A percentile compares a stretch with the other conserved stretches of the same genome.
These are phyloP conservation scores for Schizosaccharomyces osmophilus DNA, from an alignment of 805 yeast species.

Conservation along the genomic window DNA sequence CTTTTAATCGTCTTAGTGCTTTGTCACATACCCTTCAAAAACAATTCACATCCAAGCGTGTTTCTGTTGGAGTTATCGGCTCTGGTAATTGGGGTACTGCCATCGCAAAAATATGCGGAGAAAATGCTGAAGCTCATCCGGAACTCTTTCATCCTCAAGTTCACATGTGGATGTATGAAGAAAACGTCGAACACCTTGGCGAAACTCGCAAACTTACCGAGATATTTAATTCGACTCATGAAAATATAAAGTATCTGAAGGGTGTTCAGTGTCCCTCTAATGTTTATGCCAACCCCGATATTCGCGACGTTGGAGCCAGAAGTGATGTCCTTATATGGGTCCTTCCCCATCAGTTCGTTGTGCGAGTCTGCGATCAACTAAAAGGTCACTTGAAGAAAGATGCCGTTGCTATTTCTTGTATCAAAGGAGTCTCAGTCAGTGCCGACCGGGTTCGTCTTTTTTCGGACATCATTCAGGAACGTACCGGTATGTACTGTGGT, in stretches of 20 bases:
- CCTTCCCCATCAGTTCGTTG: conserved; percentile 90
- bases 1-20: background rate
- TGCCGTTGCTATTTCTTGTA: conserved; percentile 77
- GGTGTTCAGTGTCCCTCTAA: conserved; percentile 62
- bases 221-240: conserved; percentile 71
- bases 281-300: conserved; percentile 65
- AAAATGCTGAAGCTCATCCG: conserved; percentile 52
- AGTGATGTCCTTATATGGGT: conserved; percentile 81
- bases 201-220: conserved; percentile 41
- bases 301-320: conserved; percentile 47
- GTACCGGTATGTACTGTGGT: conserved; percentile 75
- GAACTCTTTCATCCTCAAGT: conserved; percentile 48
- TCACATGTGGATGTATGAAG: conserved; percentile 94
- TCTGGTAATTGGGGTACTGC: conserved; percentile 98
- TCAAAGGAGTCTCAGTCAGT: conserved; percentile 81
- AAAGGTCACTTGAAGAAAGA: conserved; percentile 24
- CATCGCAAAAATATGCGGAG: conserved; percentile 84
- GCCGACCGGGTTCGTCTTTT: conserved; percentile 66
- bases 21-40: background rate
- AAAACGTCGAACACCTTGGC: conserved; percentile 32
- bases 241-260: conserved; percentile 88
- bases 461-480: conserved; percentile 53
- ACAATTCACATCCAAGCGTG: background rate
- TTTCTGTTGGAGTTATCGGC: conserved; percentile 47
- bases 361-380: conserved; percentile 48